phyloP scores from a whole-genome alignment of 2,329 filamentous ascomycete species.

The Zasmidium angulare region DNA sequence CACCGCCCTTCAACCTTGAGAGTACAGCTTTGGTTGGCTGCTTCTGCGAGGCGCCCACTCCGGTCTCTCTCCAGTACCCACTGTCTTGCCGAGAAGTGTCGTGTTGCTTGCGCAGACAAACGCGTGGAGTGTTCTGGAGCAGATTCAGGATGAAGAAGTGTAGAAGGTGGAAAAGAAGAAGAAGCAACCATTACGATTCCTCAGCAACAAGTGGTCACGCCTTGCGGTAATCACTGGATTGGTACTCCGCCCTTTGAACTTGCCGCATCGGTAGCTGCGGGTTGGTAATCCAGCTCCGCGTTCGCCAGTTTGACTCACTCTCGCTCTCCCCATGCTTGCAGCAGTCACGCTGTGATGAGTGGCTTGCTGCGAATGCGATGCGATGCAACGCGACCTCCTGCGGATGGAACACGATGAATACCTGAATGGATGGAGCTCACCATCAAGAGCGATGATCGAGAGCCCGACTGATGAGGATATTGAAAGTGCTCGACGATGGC shows the following conservation, averaged over 20 bases:
- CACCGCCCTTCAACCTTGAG: not conserved
- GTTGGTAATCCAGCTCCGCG: not conserved
- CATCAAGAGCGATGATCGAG: too few relatives aligned
- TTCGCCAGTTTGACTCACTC: not conserved
- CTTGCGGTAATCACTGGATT: not conserved
- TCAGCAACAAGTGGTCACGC: not conserved
- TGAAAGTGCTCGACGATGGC: not conserved
- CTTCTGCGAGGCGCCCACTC: not conserved
- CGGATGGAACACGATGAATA: too few relatives aligned
- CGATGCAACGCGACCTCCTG: not conserved
- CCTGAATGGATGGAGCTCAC: too few relatives aligned
- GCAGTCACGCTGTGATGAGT: not conserved
- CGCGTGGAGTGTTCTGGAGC: not conserved
- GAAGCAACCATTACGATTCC: not conserved
- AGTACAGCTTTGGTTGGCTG: not conserved
- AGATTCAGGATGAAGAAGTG: not conserved
- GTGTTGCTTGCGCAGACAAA: not conserved
- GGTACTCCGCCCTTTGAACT: not conserved
- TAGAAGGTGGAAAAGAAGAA: not conserved
- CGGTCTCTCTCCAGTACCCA: not conserved
- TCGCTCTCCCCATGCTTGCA: not conserved
- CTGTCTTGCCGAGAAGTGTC: not conserved
- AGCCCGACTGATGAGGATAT: too few relatives aligned
- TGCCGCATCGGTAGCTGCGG: not conserved
- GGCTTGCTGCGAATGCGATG: not conserved